Conservation (phyloP, 257 asterid genomes). For the Anisodus tanguticus region DNA sequence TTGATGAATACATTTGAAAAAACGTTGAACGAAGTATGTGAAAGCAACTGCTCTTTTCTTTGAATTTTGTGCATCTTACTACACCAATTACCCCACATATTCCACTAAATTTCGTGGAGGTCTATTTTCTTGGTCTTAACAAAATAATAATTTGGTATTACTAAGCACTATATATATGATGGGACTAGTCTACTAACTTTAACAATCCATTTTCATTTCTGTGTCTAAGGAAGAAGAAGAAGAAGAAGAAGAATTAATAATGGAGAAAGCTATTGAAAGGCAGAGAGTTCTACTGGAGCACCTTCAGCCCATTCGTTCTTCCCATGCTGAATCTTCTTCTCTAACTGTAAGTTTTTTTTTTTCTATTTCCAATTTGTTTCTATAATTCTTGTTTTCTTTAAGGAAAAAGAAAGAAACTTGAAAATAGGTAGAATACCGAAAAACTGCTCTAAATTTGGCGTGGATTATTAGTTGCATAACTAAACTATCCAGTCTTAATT, state of each 20-base stretch:
- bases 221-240: background rate
- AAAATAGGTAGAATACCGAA: background rate
- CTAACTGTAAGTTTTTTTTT: conserved; percentile 55
- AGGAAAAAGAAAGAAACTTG: background rate
- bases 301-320: conserved; percentile 51
- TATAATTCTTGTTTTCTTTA: background rate
- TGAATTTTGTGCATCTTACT: background rate
- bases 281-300: conserved; percentile 70
- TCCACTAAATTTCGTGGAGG: conserved; percentile 8
- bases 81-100: background rate
- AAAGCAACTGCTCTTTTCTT: background rate
- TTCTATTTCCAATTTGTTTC: background rate
- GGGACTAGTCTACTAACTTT: background rate
- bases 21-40: background rate
- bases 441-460: background rate
- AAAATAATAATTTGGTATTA: background rate
- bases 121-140: background rate
- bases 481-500: background rate
- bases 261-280: conserved; percentile 78
- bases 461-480: too few species aligned
- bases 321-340: conserved; percentile 40
- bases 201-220: background rate
- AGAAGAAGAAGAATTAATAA: conserved; percentile 28
- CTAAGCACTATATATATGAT: background rate
- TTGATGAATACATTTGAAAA: background rate